These are phyloP conservation scores for Tricladium varicosporioides DNA, from an alignment of 2,329 filamentous ascomycete genomes.

Conservation along the genomic window DNA sequence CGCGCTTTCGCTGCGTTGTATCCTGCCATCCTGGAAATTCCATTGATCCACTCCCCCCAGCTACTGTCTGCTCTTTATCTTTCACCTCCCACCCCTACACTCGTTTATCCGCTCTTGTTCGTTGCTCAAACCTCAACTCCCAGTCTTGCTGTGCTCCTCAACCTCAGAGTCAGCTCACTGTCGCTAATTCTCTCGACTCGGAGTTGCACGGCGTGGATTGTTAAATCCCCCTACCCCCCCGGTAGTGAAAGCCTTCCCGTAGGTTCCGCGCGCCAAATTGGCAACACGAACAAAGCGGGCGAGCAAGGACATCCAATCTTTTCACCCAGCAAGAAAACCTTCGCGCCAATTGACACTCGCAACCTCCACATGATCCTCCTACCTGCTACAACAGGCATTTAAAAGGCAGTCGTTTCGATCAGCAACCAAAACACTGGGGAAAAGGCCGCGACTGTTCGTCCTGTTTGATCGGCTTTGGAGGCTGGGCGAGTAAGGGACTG, in stretches of 20 bases:
- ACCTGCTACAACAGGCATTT: constrained; percentile 10
- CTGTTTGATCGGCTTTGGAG: constrained; percentile 19
- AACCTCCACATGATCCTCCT: constrained; percentile 3
- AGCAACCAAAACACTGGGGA: constrained; percentile 13
- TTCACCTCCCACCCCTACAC: too few relatives aligned
- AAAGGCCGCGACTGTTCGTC: constrained; percentile 5
- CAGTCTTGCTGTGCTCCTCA: too few relatives aligned
- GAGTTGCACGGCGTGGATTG: background rate
- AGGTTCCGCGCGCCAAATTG: background rate
- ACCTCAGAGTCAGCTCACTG: background rate
- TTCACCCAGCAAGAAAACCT: background rate
- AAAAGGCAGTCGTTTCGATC: constrained; percentile 15
- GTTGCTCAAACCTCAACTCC: too few relatives aligned
- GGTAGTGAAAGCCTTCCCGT: background rate
- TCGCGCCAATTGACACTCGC: constrained; percentile 10
- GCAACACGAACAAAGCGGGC: constrained; percentile 7
- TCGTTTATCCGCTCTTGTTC: too few relatives aligned
- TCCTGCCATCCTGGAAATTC: too few relatives aligned
- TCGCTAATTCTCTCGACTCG: background rate
- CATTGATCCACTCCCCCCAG: too few relatives aligned
- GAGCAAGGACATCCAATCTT: background rate
- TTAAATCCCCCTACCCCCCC: background rate
- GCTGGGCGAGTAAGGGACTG: constrained; percentile 11
- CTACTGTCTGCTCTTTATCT: too few relatives aligned
- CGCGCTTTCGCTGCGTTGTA: too few relatives aligned